Evolutionary conservation across 1,284 basidiomycete species (phyloP), one percentile per base, ranked within the genome.

Genomic region (Naganishia sp.): DNA sequence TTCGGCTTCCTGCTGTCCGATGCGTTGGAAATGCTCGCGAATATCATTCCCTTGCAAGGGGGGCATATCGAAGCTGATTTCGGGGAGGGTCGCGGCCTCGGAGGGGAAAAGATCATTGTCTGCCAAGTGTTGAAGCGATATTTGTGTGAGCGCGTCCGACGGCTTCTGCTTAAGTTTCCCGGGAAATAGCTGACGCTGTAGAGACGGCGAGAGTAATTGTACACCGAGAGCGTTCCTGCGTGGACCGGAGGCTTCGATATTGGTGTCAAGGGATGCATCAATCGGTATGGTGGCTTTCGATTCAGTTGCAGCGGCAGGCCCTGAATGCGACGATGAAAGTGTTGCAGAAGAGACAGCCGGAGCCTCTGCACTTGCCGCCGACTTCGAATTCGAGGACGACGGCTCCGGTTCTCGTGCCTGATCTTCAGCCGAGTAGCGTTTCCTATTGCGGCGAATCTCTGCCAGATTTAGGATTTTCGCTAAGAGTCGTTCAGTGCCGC

Each of bases 161-260:
- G 92, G 88, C 0, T 83, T 70, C 1, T 87, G 88, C 56, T 90
- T 87, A 1, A 85, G 81, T 31, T 83, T 77, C 66, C 88, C 85
- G 54, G 86, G 88, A 78, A 98, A 98, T 65, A 96, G 84, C 75
- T 97, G 94, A 5, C 82, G 75, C 77, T 95, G 93, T 18, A 97
- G 80, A 32, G 82, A 81, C 6, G 86, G 84, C 3, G 93, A 91
- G 39, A 99, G 86, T 57, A 98, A 85, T 76, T 99, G 94, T 2
- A 98, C 94, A 21, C 94, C 94, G 41, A 94, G 84, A 70, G 90
- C 86, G 74, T 96, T 97, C 61, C 92, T 85, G 0, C 76, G 71
- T 1, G 71, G 69, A 11, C 63, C 70, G 46, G 46, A 23, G 17
- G 15, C 18, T 32, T 31, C 21, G 15, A 17, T 11, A 23, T 39